Conservation (phyloP, 2,329 filamentous ascomycete species). For the Hypoxylon sp. region DNA sequence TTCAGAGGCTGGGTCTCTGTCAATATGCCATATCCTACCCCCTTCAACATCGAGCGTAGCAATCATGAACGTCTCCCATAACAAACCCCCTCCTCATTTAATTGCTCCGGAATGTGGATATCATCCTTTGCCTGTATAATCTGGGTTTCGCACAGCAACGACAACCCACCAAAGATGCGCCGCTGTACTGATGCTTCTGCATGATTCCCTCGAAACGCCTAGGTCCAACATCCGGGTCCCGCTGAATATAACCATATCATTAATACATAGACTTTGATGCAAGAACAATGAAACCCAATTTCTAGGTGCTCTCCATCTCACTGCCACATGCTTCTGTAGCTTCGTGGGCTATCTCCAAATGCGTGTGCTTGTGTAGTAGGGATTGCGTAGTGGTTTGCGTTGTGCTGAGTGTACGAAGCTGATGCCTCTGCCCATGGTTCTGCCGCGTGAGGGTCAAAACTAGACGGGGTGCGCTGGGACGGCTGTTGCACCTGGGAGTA, state of each 20-base stretch:
- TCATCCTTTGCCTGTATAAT: slow-evolving; percentile 23
- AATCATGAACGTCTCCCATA: slow-evolving; percentile 31
- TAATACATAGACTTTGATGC: slow-evolving; percentile 31
- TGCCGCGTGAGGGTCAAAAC: slow-evolving; percentile 22
- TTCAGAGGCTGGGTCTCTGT: slow-evolving; percentile 37
- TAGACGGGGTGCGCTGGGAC: slow-evolving; percentile 33
- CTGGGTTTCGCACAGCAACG: slow-evolving; percentile 11
- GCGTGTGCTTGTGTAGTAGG: slow-evolving; percentile 37
- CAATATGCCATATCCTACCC: slow-evolving; percentile 21
- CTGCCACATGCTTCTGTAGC: slow-evolving; percentile 40
- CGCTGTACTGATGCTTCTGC: slow-evolving; percentile 36
- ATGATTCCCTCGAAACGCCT: slow-evolving; percentile 36
- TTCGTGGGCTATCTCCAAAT: slow-evolving; percentile 23
- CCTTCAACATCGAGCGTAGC: slow-evolving; percentile 26
- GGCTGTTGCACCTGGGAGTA: slow-evolving; percentile 37
- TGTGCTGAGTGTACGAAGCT: slow-evolving; percentile 32
- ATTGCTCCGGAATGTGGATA: slow-evolving; percentile 33
- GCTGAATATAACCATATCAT: slow-evolving; percentile 27
- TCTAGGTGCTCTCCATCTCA: slow-evolving; percentile 12
- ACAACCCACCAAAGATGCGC: slow-evolving; percentile 32
- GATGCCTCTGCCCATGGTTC: slow-evolving; percentile 44
- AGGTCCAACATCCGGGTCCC: slow-evolving; percentile 16
- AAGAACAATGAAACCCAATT: slow-evolving; percentile 15
- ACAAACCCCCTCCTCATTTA: slow-evolving; percentile 24
- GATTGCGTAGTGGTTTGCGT: slow-evolving; percentile 37